phyloP scores from a whole-genome alignment of 2,329 filamentous ascomycete species.

The Seiridium unicorne region DNA sequence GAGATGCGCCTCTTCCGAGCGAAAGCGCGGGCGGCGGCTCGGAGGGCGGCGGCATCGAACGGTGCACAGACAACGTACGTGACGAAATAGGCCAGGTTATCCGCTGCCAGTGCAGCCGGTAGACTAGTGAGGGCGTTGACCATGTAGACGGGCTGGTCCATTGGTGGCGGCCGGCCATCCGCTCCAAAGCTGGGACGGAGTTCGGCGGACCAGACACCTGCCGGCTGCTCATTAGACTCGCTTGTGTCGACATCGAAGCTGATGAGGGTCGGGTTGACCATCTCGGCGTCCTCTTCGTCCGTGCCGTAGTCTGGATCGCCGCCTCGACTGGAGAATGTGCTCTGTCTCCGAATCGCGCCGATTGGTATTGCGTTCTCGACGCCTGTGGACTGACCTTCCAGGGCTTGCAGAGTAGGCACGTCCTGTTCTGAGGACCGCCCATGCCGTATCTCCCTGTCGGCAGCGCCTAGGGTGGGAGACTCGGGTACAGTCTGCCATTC shows the following conservation, averaged over 20 bases:
- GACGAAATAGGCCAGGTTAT: slow-evolving; percentile 43
- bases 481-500: slow-evolving; percentile 22
- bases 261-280: slow-evolving; percentile 55
- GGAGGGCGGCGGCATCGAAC: slow-evolving; percentile 43
- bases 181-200: slow-evolving; percentile 47
- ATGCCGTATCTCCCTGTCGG: slow-evolving; percentile 28
- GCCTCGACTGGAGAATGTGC: slow-evolving; percentile 45
- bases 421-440: slow-evolving; percentile 17
- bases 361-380: slow-evolving; percentile 23
- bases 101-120: slow-evolving; percentile 45
- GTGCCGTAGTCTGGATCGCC: slow-evolving; percentile 48
- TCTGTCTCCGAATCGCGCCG: slow-evolving; percentile 38
- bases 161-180: slow-evolving; percentile 27
- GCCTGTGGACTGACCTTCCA: slow-evolving; percentile 26
- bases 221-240: slow-evolving; percentile 48
- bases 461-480: slow-evolving; percentile 28
- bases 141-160: slow-evolving; percentile 35
- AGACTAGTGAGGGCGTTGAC: slow-evolving; percentile 51
- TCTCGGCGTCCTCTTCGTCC: slow-evolving; percentile 56
- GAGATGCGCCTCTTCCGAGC: slow-evolving; percentile 36
- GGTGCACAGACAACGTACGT: slow-evolving; percentile 43
- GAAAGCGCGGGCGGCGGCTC: slow-evolving; percentile 43
- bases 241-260: slow-evolving; percentile 61
- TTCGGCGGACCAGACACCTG: slow-evolving; percentile 58
- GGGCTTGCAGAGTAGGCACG: slow-evolving; percentile 19